Base-by-base conservation (phyloP, 371 early-diverging fungal genomes). In the Mucor mucedo region DNA sequence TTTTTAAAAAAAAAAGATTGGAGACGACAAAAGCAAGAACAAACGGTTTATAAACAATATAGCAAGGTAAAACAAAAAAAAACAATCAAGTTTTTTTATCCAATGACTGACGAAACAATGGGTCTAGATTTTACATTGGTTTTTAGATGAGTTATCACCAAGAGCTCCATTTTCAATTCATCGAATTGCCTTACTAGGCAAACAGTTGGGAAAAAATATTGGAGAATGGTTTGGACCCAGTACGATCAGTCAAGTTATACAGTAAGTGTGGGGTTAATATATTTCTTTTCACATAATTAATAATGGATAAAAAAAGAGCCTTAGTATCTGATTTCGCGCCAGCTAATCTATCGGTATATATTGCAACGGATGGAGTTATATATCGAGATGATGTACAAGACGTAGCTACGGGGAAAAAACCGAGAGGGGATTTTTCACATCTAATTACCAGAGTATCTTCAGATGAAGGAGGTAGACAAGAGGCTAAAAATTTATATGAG, bases 171-270 rank as follows among this genome's bases (percentile, higher is more conserved):
- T 93, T 65, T 95, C 96, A 4, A 92, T 98, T n/a, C 97, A 98
- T 60, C 79, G 91, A 13, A 92, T 98, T 62, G 94, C 95, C 1
- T 72, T 89, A n/a, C 72, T 91, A 3, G 98, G 97, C 7, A 84
- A 84, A 57, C 90, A 93, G 65, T 84, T 88, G 28, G 95, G 92
- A 40, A 96, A 94, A 66, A 86, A 91, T 52, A 91, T 96, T 63
- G 97, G 98, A 38, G 90, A 95, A 77, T 98, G 98, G 98, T 97
- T 96, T 80, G 97, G 97, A 0, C 98, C 98, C 0, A 85, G 86
- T 14, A 96, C 95, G 4, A 94, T 95, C 16, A 91, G 95, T n/a
- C 91, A 92, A 56, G 94, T 94, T 33, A 84, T 94, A 4, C 88
- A 88, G 90, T 93, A 88, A 65, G 83, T 71, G 21, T 55, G 59